Conservation (phyloP, 2,329 filamentous ascomycete genomes). For the Aureobasidium uvarum region DNA sequence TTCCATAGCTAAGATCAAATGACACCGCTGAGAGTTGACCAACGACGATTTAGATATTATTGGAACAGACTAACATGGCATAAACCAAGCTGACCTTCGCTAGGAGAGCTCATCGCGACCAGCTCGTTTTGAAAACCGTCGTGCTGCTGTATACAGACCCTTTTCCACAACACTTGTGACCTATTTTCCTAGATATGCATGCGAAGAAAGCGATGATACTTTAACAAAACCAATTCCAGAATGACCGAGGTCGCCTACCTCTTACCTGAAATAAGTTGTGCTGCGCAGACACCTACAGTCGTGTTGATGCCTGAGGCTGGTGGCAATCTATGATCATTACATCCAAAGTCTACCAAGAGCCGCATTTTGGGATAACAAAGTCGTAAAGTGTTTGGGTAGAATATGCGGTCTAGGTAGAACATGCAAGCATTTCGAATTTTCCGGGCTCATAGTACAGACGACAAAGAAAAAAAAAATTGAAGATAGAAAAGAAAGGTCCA, state of each 20-base stretch:
- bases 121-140: no score
- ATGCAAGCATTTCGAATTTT: constrained; percentile 26
- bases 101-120: no score
- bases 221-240: background rate
- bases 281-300: background rate
- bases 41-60: no score
- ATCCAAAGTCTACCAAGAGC: background rate
- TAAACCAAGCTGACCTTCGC: no score
- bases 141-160: no score
- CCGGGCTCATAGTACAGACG: constrained; percentile 28
- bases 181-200: no score
- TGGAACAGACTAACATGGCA: no score
- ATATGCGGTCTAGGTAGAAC: constrained; percentile 15
- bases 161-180: no score
- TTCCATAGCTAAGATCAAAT: no score
- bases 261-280: background rate
- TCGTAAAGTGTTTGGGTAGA: background rate
- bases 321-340: constrained; percentile 22
- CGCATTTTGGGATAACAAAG: background rate
- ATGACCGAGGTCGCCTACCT: background rate
- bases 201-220: no score
- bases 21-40: no score
- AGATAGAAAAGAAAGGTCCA: constrained; percentile 16
- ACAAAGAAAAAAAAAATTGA: constrained; percentile 25
- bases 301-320: background rate